These are phyloP conservation scores for Mesembryanthemum crystallinum DNA, from an alignment of 148 eudicot species.

Conservation along the genomic window DNA sequence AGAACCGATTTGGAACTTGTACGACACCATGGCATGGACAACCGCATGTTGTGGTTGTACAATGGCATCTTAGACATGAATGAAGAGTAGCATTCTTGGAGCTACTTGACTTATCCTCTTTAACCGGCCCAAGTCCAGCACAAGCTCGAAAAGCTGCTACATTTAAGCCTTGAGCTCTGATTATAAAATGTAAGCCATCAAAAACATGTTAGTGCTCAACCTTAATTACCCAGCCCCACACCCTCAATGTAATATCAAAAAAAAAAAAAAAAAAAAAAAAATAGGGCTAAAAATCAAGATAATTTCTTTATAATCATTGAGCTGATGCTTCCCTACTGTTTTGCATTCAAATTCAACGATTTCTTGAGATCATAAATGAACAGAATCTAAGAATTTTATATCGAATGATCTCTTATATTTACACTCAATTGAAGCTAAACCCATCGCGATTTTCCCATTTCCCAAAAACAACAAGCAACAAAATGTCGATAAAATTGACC, in stretches of 20 bases:
- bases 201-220: not conserved
- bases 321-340: too few relatives aligned
- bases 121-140: slow-evolving; percentile 39
- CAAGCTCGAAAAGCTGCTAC: slow-evolving; percentile 36
- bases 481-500: not conserved
- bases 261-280: not conserved
- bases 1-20: slow-evolving; percentile 23
- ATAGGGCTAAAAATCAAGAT: not conserved
- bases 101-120: slow-evolving; percentile 30
- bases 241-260: not conserved
- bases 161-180: slow-evolving; percentile 25
- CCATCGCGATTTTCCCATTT: too few relatives aligned
- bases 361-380: not conserved
- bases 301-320: too few relatives aligned
- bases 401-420: not conserved
- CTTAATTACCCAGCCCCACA: not conserved
- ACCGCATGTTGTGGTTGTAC: slow-evolving; percentile 26
- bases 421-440: not conserved
- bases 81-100: slow-evolving; percentile 23
- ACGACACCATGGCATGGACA: too few relatives aligned
- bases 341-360: not conserved
- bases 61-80: slow-evolving; percentile 14
- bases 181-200: not conserved
- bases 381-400: not conserved
- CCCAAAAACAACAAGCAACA: not conserved